Conservation (phyloP, 2,329 filamentous ascomycete genomes). For the Aspergillus cejpii region DNA sequence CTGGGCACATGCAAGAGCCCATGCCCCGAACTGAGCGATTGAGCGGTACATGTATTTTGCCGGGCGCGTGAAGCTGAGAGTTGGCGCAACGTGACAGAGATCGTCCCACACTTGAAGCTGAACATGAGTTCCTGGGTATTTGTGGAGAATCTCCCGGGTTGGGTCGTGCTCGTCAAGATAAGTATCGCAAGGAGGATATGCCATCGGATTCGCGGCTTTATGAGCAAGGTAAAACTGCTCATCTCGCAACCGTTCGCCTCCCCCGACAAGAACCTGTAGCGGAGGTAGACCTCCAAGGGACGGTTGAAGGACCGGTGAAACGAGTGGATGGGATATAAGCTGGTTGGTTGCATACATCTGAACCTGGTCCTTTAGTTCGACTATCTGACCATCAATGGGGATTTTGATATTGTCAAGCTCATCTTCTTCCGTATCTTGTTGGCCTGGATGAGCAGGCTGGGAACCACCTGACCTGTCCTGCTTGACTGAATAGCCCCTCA, state of each 20-base stretch:
- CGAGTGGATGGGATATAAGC: conserved; percentile 75
- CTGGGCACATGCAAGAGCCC: conserved; percentile 79
- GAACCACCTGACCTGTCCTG: conserved; percentile 11
- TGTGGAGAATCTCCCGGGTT: conserved; percentile 48
- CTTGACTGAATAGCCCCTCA: conserved; percentile 25
- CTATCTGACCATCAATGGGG: conserved; percentile 60
- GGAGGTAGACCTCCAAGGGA: conserved; percentile 86
- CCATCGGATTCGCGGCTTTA: conserved; percentile 77
- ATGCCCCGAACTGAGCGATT: conserved; percentile 87
- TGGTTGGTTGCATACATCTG: conserved; percentile 83
- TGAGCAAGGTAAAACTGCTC: conserved; percentile 95
- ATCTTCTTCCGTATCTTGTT: conserved; percentile 16
- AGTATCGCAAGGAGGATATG: conserved; percentile 63
- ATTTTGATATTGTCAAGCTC: conserved; percentile 52
- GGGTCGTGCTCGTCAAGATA: conserved; percentile 58
- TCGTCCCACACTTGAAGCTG: conserved; percentile 96
- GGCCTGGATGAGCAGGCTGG: conserved; percentile 19
- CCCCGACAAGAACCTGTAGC: conserved; percentile 76
- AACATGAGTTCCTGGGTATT: conserved; percentile 78
- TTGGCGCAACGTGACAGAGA: conserved; percentile 84
- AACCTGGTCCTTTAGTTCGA: conserved; percentile 83
- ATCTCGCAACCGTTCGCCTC: conserved; percentile 81
- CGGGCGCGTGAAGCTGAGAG: conserved; percentile 89
- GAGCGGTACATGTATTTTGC: conserved; percentile 95
- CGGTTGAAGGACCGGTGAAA: conserved; percentile 81